Conservation (phyloP, 2,329 filamentous ascomycete species). For the Fusarium siculi region DNA sequence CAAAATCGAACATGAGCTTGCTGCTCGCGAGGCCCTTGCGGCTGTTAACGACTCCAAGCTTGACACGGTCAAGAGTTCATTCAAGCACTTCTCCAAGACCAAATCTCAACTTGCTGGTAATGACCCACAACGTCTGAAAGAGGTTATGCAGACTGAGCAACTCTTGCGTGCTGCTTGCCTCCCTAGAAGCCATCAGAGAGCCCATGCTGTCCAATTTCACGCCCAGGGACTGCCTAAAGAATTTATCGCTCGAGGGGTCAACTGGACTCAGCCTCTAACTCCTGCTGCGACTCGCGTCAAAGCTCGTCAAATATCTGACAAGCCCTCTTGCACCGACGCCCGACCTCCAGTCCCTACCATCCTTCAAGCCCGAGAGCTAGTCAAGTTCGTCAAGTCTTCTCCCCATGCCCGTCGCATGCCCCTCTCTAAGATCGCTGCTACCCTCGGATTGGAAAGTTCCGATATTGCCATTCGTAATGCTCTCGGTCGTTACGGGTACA, state of each 20-base stretch:
- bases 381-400: slow-evolving; percentile 23
- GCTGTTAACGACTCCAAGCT: neutral
- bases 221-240: neutral
- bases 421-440: slow-evolving; percentile 1
- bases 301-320: neutral
- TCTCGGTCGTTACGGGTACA: slow-evolving; percentile 20
- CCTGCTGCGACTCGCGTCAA: neutral
- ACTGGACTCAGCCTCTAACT: neutral
- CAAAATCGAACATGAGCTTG: neutral
- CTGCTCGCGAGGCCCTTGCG: neutral
- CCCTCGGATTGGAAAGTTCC: slow-evolving; percentile 12
- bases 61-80: neutral
- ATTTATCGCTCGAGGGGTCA: neutral
- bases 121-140: neutral
- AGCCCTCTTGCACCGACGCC: neutral
- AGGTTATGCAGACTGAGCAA: slow-evolving; percentile 1
- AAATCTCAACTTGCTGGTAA: neutral
- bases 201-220: neutral
- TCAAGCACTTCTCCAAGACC: neutral
- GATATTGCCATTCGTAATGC: slow-evolving; percentile 7
- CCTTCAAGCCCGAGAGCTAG: slow-evolving; percentile 1
- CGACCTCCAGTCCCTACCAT: neutral
- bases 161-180: neutral
- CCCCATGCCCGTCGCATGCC: slow-evolving; percentile 16
- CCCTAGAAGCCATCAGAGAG: neutral